Conservation (phyloP, 2,329 filamentous ascomycete species). For the Juglanconis sp. region DNA sequence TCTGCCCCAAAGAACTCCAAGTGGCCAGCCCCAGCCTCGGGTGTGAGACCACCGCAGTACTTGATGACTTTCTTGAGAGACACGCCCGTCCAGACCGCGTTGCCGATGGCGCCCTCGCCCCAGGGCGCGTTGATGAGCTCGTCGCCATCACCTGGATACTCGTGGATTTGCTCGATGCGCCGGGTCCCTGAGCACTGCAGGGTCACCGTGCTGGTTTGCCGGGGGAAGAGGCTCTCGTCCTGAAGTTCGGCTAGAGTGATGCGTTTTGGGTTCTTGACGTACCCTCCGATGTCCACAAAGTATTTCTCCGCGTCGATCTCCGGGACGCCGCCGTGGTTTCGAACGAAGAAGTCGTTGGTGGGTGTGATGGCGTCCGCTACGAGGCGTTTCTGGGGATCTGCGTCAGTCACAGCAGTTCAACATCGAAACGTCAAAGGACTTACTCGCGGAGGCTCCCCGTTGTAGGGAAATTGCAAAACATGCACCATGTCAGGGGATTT, state of each 20-base stretch:
- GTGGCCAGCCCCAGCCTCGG: conserved; percentile 49
- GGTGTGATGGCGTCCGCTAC: conserved; percentile 57
- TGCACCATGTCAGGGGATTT: conserved; percentile 61
- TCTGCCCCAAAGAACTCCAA: conserved; percentile 69
- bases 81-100: conserved; percentile 60
- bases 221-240: conserved; percentile 58
- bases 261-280: conserved; percentile 55
- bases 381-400: conserved; percentile 39
- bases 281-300: conserved; percentile 48
- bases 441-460: conserved; percentile 55
- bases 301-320: conserved; percentile 56
- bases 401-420: neutral
- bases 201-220: conserved; percentile 55
- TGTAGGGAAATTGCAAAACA: conserved; percentile 61
- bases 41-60: conserved; percentile 58
- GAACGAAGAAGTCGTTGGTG: conserved; percentile 55
- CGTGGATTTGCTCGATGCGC: conserved; percentile 63
- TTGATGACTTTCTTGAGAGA: conserved; percentile 69
- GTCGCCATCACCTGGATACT: conserved; percentile 66
- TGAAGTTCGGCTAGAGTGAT: conserved; percentile 59
- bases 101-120: conserved; percentile 67
- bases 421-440: neutral
- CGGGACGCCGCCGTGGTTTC: conserved; percentile 71
- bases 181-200: conserved; percentile 69
- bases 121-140: conserved; percentile 55